These are phyloP conservation scores for Oryza meyeriana DNA, from an alignment of 176 grass and related monocot species.

Conservation along the genomic window DNA sequence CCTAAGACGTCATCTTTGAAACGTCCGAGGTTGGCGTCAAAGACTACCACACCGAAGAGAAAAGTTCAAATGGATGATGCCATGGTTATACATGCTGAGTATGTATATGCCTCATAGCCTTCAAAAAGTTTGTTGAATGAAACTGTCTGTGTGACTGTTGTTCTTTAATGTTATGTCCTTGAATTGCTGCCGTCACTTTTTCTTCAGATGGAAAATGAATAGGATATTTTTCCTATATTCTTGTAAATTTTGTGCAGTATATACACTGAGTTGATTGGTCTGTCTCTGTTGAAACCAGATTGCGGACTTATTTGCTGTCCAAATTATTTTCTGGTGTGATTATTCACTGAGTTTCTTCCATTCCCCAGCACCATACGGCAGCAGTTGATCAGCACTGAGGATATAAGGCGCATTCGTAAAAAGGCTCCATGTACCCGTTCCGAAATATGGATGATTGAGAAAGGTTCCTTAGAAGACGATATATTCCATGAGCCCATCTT, in stretches of 20 bases:
- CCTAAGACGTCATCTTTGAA: constrained; percentile 59
- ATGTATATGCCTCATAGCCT: constrained; percentile 41
- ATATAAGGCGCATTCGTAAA: constrained; percentile 89
- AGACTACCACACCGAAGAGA: constrained; percentile 54
- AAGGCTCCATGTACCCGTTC: constrained; percentile 98
- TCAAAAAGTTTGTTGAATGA: constrained; percentile 10
- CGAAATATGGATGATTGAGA: constrained; percentile 98
- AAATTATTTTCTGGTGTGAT: constrained; percentile 8
- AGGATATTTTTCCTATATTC: not conserved
- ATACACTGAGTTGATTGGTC: not conserved
- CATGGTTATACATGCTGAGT: constrained; percentile 98
- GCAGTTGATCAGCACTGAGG: constrained; percentile 93
- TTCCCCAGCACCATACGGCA: constrained; percentile 83
- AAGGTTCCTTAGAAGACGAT: constrained; percentile 85
- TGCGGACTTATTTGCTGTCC: not conserved
- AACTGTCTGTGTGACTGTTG: constrained; percentile 24
- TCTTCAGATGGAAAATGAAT: not conserved
- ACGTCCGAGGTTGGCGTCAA: constrained; percentile 67
- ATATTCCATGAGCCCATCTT: constrained; percentile 75
- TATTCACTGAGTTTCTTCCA: not conserved
- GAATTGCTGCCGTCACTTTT: not conserved
- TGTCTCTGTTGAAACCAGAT: not conserved
- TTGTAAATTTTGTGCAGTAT: constrained; percentile 11
- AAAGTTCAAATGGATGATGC: constrained; percentile 88
- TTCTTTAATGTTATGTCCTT: constrained; percentile 4